Conservation (phyloP, 768 basidiomycete genomes). For the Amanita molliuscula region DNA sequence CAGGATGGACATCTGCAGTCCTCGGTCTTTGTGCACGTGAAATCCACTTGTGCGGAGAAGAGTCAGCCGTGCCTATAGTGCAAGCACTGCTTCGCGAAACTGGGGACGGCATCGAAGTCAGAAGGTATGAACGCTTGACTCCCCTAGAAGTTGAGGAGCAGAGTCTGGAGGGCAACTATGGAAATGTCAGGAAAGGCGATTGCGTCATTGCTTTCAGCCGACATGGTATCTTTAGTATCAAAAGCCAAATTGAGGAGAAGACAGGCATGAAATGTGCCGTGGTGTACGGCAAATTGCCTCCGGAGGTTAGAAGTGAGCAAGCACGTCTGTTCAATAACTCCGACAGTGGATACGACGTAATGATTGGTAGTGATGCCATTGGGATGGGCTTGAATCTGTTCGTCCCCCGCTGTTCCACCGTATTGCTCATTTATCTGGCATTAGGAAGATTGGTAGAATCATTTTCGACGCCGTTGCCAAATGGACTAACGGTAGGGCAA, state of each 20-base stretch:
- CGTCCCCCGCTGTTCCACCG: constrained; percentile 17
- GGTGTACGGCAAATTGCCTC: constrained; percentile 86
- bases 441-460: constrained; percentile 84
- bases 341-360: constrained; percentile 73
- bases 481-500: constrained; percentile 37
- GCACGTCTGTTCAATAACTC: constrained; percentile 87
- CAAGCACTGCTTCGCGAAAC: constrained; percentile 55
- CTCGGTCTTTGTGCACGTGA: constrained; percentile 69
- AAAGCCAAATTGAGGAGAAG: constrained; percentile 54
- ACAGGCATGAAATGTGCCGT: constrained; percentile 82
- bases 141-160: constrained; percentile 64
- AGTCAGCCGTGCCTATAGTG: constrained; percentile 80
- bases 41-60: constrained; percentile 93
- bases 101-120: constrained; percentile 73
- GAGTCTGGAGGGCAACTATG: constrained; percentile 52
- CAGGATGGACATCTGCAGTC: constrained; percentile 76
- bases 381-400: constrained; percentile 98
- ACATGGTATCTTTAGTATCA: constrained; percentile 63
- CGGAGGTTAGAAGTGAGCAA: constrained; percentile 86
- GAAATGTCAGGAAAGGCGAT: constrained; percentile 66
- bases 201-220: constrained; percentile 86
- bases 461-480: constrained; percentile 69
- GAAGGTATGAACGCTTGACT: constrained; percentile 81
- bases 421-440: background rate
- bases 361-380: constrained; percentile 91